phyloP scores from a whole-genome alignment of 73 alveolate species.

The Paramecium pentaurelia region DNA sequence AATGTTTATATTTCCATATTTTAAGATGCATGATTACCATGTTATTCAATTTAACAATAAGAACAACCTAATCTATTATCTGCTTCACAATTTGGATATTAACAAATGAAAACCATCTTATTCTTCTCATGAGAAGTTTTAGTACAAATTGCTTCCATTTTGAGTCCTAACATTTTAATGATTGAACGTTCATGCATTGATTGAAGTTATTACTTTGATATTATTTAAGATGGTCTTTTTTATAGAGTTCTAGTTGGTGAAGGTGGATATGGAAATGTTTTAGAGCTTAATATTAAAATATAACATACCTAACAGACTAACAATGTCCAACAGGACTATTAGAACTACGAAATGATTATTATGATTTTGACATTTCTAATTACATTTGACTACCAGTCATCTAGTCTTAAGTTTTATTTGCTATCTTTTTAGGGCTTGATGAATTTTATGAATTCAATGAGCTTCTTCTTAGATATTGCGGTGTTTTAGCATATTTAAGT shows the following conservation, averaged over 20 bases:
- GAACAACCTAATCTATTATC: constrained; percentile 42
- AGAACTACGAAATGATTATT: constrained; percentile 11
- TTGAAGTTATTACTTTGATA: background rate
- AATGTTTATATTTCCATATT: constrained; percentile 22
- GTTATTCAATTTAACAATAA: constrained; percentile 20
- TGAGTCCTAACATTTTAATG: constrained; percentile 17
- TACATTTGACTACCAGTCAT: background rate
- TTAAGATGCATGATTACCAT: background rate
- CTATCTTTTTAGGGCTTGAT: background rate
- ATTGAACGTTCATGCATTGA: constrained; percentile 36
- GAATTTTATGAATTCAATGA: background rate
- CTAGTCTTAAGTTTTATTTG: background rate
- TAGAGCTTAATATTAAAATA: background rate
- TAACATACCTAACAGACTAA: background rate
- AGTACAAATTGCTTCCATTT: constrained; percentile 29
- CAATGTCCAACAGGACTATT: constrained; percentile 33
- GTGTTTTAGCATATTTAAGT: constrained; percentile 10
- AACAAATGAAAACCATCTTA: constrained; percentile 19
- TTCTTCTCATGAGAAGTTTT: constrained; percentile 19
- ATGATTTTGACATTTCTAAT: background rate
- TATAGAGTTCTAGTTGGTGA: background rate
- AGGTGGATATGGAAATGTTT: background rate
- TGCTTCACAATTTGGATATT: background rate
- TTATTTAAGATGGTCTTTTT: background rate
- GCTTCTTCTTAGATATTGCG: background rate